These are phyloP conservation scores for Ganoderma boninense DNA, from an alignment of 1,284 basidiomycete genomes.

Conservation along the genomic window DNA sequence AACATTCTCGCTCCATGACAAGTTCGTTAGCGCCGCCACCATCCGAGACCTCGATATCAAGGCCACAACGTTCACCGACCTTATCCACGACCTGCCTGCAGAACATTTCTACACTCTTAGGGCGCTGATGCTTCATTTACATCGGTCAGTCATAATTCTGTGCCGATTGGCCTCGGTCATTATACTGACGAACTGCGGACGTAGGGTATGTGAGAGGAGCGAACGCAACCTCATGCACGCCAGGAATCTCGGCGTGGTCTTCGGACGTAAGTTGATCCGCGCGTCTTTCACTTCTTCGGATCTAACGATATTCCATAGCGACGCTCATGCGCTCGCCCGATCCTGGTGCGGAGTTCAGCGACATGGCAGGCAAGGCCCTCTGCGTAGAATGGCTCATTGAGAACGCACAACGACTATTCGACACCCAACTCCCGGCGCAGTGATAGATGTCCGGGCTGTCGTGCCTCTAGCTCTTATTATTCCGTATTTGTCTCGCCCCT, in stretches of 20 bases:
- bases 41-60: constrained; percentile 73
- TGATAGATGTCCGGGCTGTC: constrained; percentile 3
- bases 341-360: constrained; percentile 90
- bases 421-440: constrained; percentile 17
- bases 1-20: constrained; percentile 92
- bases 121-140: constrained; percentile 87
- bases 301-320: constrained; percentile 58
- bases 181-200: not conserved
- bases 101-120: constrained; percentile 91
- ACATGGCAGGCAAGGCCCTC: constrained; percentile 96
- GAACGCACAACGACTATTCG: constrained; percentile 78
- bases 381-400: constrained; percentile 93
- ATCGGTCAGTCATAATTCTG: constrained; percentile 61
- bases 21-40: constrained; percentile 82
- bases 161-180: not conserved
- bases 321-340: constrained; percentile 93
- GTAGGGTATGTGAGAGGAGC: constrained; percentile 73
- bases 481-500: constrained; percentile 20
- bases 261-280: constrained; percentile 83
- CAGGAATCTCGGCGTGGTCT: constrained; percentile 98
- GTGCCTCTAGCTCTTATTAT: constrained; percentile 14
- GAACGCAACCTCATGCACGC: constrained; percentile 93
- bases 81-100: constrained; percentile 83
- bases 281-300: constrained; percentile 1
- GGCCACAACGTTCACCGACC: constrained; percentile 67